Evolutionary conservation across 176 grass and related monocot genomes (phyloP).

Genomic region (Poa annua): DNA sequence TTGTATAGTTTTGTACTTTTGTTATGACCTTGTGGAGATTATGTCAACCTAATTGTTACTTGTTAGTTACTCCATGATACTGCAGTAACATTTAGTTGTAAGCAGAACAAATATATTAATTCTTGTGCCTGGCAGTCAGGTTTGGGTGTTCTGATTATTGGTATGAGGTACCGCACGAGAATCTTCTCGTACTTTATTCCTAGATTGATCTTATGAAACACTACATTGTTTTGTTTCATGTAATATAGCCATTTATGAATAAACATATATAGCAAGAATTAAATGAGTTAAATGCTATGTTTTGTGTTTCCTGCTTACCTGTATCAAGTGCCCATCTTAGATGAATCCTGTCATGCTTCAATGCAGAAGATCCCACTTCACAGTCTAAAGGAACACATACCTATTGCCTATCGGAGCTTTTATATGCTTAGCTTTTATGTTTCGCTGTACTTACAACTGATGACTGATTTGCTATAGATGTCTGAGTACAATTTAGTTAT

Average conservation of each 20-base stretch:
- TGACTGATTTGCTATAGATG: neutral
- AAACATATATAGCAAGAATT: neutral
- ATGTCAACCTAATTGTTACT: neutral
- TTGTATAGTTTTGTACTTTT: constrained; percentile 6
- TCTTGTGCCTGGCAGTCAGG: neutral
- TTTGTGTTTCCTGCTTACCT: constrained; percentile 18
- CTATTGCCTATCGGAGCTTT: neutral
- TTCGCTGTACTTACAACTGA: neutral
- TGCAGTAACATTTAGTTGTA: neutral
- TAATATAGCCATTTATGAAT: neutral
- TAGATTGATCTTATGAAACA: neutral
- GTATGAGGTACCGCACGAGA: neutral
- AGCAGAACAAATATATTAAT: neutral
- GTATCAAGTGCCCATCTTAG: neutral
- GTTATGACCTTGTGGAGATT: neutral
- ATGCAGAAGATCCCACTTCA: neutral
- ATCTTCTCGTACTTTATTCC: neutral
- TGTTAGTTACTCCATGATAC: neutral
- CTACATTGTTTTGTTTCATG: constrained; percentile 5
- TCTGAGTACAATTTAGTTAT: neutral
- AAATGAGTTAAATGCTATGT: constrained; percentile 6
- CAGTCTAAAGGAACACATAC: neutral
- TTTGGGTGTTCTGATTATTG: constrained; percentile 4
- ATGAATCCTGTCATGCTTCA: constrained; percentile 8
- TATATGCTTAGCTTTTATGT: constrained; percentile 8